Base-by-base conservation (phyloP, 179 eudicot species). In the Camellia oleifera region DNA sequence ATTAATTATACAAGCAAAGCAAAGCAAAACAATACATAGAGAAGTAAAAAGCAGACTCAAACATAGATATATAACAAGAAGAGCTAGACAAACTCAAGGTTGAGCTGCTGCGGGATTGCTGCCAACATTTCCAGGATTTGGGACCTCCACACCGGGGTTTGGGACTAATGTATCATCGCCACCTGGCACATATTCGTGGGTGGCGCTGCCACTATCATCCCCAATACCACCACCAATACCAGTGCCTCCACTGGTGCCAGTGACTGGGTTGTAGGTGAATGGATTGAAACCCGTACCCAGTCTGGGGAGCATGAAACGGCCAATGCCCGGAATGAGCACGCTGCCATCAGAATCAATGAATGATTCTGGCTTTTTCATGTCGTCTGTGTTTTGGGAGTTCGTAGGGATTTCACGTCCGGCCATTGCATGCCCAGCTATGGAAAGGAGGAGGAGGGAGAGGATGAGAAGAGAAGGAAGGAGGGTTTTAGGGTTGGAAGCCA, bases 91-190 rank as follows among this genome's bases (percentile, higher is more conserved):
- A 69, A 45, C 23, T 69, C 54, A 69, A 45, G 52, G 73, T 15
- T 20, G 23, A 40, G 50, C 18, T 7, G 9, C 72, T 7, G 73
- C 63, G 67, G 79, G 67, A 50, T 20, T 13, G 46, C 73, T 40
- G 46, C 79, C 81, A 72, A 80, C 81, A 40, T 62, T 69, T 69
- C 73, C 72, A 8, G 79, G 82, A 50, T 2, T 77, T 10, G 85
- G 88, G 73, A 81, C 81, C 81, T 83, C 88, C 11, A 70, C 69
- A 0, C 86, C 84, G 0, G 88, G 86, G 84, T 86, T 83, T 2
- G 40, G 40, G 40, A 32, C 40, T 32, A 32, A 32, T 32, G 40
- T 32, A 32, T 32, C 40, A 32, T 32, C 40, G 40, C 40, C 40
- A 32, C 40, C 2, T 32, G 40, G 40, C 40, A 32, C 40, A 32